Base-by-base conservation (phyloP, 495 filamentous ascomycete genomes). In the Bathelium albidoporum region DNA sequence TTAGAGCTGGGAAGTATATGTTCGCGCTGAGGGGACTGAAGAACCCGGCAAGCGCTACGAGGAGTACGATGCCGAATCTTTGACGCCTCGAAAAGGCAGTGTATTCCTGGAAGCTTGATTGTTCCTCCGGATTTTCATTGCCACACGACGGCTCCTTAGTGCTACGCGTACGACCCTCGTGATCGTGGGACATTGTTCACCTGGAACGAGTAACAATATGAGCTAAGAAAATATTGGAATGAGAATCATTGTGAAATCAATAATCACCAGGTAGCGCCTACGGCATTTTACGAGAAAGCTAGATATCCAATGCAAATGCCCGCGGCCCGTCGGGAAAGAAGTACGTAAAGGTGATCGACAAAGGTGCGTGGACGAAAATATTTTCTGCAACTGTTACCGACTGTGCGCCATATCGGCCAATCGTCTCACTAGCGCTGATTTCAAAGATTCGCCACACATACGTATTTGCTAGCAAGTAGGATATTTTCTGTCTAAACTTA, bases 1-100 rank as follows among this genome's bases (percentile, higher is more conserved):
- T 82, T 62, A 93, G 75, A 1, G 86, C 85, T 2, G 88, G 89
- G 63, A 91, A 90, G 72, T 94, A 94, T 44, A 91, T 89, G 68
- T 88, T 89, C 24, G 86, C 86, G 0, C 85, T 88, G 59, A 90
- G 78, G 1, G 88, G 87, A 0, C 87, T 89, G 70, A 89, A 82
- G 66, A 89, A 87, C 41, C 82, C 81, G 11, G 82, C 82, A 60
- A 79, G 77, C 26, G 84, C 82, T 44, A 86, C 82, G 74, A 93
- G 84, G 65, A 76, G 75, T 16, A 88, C 76, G 64, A 89, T 82
- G 75, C 82, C 82, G 64, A 77, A 66, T 75, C 82, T 87, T 61
- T 82, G 78, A 12, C 71, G 44, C 24, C 71, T 75, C 12, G 80
- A 78, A 70, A 89, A 89, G 66, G 78, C 43, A 18, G 43, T 18